Conservation (phyloP, 441 rosid genomes). For the Populus trichocarpa region DNA sequence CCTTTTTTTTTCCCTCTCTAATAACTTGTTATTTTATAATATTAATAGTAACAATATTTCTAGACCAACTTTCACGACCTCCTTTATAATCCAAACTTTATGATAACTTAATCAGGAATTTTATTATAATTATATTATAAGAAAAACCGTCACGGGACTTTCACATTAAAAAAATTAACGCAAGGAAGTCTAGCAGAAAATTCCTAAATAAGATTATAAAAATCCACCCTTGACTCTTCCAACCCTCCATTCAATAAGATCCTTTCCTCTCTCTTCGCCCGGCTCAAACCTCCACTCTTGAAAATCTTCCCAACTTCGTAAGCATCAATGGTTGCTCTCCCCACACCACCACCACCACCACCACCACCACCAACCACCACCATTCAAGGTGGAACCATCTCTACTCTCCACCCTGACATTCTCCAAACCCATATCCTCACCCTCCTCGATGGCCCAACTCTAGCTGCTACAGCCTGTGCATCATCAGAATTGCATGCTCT, state of each 20-base stretch:
- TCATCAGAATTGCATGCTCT: conserved; percentile 51
- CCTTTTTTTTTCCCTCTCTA: too few relatives aligned
- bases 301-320: not conserved
- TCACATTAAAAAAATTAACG: too few relatives aligned
- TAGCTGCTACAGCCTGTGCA: conserved; percentile 52
- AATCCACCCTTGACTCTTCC: not conserved
- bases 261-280: not conserved
- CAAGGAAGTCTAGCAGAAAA: not conserved
- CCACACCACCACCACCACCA: not conserved
- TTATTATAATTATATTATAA: too few relatives aligned
- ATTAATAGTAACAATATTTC: too few relatives aligned
- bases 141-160: not conserved
- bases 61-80: too few relatives aligned
- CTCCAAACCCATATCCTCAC: conserved; percentile 57
- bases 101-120: too few relatives aligned
- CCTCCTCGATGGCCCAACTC: conserved; percentile 73
- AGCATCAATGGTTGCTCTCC: not conserved
- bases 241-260: not conserved
- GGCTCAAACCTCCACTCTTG: not conserved
- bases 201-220: not conserved
- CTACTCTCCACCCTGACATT: conserved; percentile 53
- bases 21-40: too few relatives aligned
- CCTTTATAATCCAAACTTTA: too few relatives aligned
- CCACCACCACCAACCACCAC: not conserved
- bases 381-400: conserved; percentile 13